These are phyloP conservation scores for Sisymbrium irio DNA, from an alignment of 345 rosid species.

Conservation along the genomic window DNA sequence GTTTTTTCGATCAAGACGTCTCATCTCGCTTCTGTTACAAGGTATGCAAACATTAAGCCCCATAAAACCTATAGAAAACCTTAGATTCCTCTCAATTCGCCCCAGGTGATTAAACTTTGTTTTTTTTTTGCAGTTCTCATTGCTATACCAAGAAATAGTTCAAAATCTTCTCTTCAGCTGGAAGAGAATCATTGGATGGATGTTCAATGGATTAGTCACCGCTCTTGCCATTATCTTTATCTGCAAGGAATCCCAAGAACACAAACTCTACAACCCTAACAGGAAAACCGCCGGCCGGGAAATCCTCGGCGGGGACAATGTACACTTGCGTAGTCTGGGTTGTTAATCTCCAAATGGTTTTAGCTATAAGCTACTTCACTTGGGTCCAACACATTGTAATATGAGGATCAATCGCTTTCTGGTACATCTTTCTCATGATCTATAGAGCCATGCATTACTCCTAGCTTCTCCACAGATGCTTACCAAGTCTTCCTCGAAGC, in stretches of 20 bases:
- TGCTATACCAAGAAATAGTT: slow-evolving; percentile 93
- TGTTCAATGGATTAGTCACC: slow-evolving; percentile 59
- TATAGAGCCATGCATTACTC: slow-evolving; percentile 81
- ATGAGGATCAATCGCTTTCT: slow-evolving; percentile 77
- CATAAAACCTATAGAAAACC: not conserved
- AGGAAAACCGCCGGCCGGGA: slow-evolving; percentile 83
- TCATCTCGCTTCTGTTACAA: slow-evolving; percentile 65
- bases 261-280: slow-evolving; percentile 68
- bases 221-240: slow-evolving; percentile 76
- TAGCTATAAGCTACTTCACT: slow-evolving; percentile 84
- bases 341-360: slow-evolving; percentile 90
- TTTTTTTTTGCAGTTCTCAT: slow-evolving; percentile 60
- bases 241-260: slow-evolving; percentile 60
- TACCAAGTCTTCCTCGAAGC: slow-evolving; percentile 81
- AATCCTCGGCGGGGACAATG: slow-evolving; percentile 79
- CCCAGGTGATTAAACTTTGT: not conserved
- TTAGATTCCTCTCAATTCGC: not conserved
- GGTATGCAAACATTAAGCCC: slow-evolving; percentile 32
- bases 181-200: slow-evolving; percentile 78
- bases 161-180: slow-evolving; percentile 90
- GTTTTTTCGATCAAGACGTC: slow-evolving; percentile 95
- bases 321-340: slow-evolving; percentile 90
- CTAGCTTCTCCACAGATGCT: slow-evolving; percentile 74
- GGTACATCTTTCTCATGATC: slow-evolving; percentile 85
- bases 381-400: slow-evolving; percentile 83